Percentiles rank a stretch among this genome's conserved stretches.
Evolutionary conservation across 805 yeast genomes (phyloP).

Genomic region (Cyberlindnera amylophila): DNA sequence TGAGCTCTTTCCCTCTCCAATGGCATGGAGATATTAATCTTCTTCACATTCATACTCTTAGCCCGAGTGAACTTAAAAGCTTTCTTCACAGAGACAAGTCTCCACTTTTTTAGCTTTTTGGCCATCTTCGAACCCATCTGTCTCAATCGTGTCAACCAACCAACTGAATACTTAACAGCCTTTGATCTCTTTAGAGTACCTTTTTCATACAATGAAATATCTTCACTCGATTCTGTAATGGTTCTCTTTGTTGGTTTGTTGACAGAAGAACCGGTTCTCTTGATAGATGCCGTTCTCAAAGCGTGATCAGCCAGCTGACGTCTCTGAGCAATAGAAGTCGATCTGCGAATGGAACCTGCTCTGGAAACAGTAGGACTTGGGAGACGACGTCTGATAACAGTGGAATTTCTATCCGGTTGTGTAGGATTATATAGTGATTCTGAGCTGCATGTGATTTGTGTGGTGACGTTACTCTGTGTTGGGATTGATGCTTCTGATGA

Average conservation of each 20-base stretch:
- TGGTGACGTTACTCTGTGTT: slow-evolving; percentile 23
- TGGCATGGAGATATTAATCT: slow-evolving; percentile 19
- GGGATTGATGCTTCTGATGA: slow-evolving; percentile 14
- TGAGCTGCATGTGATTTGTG: slow-evolving; percentile 26
- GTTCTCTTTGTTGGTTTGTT: neutral
- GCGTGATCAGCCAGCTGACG: slow-evolving; percentile 9
- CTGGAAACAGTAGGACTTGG: neutral
- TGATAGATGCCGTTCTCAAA: slow-evolving; percentile 1
- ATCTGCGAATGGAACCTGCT: slow-evolving; percentile 5
- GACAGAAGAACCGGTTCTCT: neutral
- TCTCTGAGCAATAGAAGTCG: slow-evolving; percentile 8
- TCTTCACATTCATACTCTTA: slow-evolving; percentile 4
- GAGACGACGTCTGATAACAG: slow-evolving; percentile 4
- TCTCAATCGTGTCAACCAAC: slow-evolving; percentile 32
- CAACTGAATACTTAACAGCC: slow-evolving; percentile 37
- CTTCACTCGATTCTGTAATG: slow-evolving; percentile 2
- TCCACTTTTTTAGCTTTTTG: slow-evolving; percentile 27
- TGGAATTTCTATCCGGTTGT: neutral
- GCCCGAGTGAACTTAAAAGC: slow-evolving; percentile 15
- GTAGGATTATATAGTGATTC: slow-evolving; percentile 1
- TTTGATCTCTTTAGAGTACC: slow-evolving; percentile 30
- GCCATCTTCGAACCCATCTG: slow-evolving; percentile 26
- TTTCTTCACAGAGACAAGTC: slow-evolving; percentile 26
- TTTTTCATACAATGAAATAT: slow-evolving; percentile 15
- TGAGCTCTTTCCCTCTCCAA: slow-evolving; percentile 21